These are phyloP conservation scores for Senna tora DNA, from an alignment of 306 rosid genomes.

Conservation along the genomic window DNA sequence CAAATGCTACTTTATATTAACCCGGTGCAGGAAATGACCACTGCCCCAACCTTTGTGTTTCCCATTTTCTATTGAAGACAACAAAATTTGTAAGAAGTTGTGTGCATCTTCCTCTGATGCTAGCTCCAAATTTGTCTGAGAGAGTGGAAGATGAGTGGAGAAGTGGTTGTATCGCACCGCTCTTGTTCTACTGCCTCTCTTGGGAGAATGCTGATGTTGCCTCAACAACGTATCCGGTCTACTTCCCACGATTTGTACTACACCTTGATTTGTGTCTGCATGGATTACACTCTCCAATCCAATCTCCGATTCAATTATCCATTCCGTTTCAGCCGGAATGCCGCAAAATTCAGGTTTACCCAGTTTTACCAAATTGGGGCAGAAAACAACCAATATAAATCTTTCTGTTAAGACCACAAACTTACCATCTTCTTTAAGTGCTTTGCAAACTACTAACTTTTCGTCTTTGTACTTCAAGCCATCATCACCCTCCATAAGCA, in stretches of 20 bases:
- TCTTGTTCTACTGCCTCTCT: constrained; percentile 50
- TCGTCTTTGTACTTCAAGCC: constrained; percentile 72
- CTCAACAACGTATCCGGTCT: constrained; percentile 63
- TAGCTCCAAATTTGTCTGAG: constrained; percentile 79
- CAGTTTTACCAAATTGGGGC: constrained; percentile 63
- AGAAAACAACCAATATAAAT: constrained; percentile 59
- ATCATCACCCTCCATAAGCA: constrained; percentile 69
- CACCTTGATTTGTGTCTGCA: constrained; percentile 59
- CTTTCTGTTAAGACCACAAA: constrained; percentile 74
- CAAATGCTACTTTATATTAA: constrained; percentile 50
- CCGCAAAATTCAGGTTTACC: constrained; percentile 82
- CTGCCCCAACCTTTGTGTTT: constrained; percentile 75
- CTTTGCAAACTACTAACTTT: constrained; percentile 72
- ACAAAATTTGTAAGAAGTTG: constrained; percentile 57
- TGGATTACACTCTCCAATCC: constrained; percentile 81
- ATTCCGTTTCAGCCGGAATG: constrained; percentile 66
- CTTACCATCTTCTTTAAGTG: constrained; percentile 79
- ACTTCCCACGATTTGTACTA: constrained; percentile 81
- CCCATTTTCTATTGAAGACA: constrained; percentile 61
- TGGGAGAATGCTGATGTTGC: constrained; percentile 57
- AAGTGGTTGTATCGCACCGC: constrained; percentile 57
- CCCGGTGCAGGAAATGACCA: constrained; percentile 72
- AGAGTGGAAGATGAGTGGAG: constrained; percentile 79
- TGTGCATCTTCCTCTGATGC: constrained; percentile 59
- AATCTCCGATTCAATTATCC: constrained; percentile 76